These are phyloP conservation scores for Candida orba DNA, from an alignment of 805 yeast genomes.

Conservation along the genomic window DNA sequence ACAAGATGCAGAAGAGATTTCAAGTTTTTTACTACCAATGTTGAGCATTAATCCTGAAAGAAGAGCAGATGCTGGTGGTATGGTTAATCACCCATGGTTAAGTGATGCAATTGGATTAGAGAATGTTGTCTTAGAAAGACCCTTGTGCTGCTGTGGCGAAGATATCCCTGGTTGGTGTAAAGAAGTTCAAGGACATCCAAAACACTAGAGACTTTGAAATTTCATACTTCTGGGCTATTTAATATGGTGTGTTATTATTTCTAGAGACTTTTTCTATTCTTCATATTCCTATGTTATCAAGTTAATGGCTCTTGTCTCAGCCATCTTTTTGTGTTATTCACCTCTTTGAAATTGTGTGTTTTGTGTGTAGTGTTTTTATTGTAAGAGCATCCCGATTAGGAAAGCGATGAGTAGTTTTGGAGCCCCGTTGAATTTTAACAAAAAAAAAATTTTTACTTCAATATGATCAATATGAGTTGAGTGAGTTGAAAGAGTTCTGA, in stretches of 20 bases:
- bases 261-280: too few species aligned
- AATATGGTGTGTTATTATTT: not conserved
- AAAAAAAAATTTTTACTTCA: not conserved
- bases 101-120: conserved; percentile 71
- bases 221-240: not conserved
- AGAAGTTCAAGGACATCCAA: conserved; percentile 44
- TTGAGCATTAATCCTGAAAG: conserved; percentile 65
- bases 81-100: conserved; percentile 83
- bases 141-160: conserved; percentile 71
- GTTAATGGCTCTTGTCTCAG: too few species aligned
- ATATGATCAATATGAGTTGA: too few species aligned
- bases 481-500: not conserved
- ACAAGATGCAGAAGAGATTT: conserved; percentile 61
- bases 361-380: not conserved
- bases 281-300: too few species aligned
- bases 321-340: too few species aligned
- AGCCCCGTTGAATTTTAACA: not conserved
- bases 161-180: conserved; percentile 89
- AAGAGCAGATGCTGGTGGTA: conserved; percentile 94
- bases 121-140: conserved; percentile 59
- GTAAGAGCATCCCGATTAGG: not conserved
- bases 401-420: conserved; percentile 1
- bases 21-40: conserved; percentile 83
- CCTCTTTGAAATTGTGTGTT: not conserved
- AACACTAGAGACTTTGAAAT: conserved; percentile 21